Evolutionary conservation across 73 alveolate genomes (phyloP), one percentile per base, ranked within the genome.

Genomic region (Stentor coeruleus): DNA sequence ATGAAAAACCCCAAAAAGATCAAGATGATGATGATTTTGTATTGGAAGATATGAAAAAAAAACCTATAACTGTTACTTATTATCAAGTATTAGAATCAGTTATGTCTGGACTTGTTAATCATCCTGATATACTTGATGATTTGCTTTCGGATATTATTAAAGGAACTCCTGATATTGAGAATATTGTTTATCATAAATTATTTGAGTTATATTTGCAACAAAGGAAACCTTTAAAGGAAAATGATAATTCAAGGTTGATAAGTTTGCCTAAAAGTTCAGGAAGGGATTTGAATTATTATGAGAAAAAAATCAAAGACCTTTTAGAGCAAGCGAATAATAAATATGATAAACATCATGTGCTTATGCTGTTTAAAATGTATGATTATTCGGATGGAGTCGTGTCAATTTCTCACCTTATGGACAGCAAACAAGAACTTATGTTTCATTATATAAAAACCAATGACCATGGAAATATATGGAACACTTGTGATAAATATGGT

Each of bases 261-360:
- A 6, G 20, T 11, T 11, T 49, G 6, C 20, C 6, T 20, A 49
- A 20, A 49, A 11, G 28, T 11, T 6, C 28, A 6, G 6, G 28
- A 49, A 49, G 66, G 20, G 66, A 49, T 49, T 20, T 49, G 6
- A 6, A 49, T 38, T 66, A 14, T 84, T 72, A 59, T 66, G 82
- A 74, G 41, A 59, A 35, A 49, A 57, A 84, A 2, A 93, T 93
- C 38, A 88, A 91, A 77, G 89, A 83, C 39, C 88, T 93, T 39
- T 77, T 93, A 37, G 92, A 86, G 59, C 66, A 77, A 3, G 75
- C 91, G n/a, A 88, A 91, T 3, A 73, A 90, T 37, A 85, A 89
- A 60, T 88, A 92, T 42, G 98, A 93, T 74, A 89, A 91, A 36
- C 84, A 93, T 82, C 93, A 93, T 74, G 94, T 92, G 38, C 88